Conservation (phyloP, 2,329 filamentous ascomycete genomes). For the Botrytis elliptica region DNA sequence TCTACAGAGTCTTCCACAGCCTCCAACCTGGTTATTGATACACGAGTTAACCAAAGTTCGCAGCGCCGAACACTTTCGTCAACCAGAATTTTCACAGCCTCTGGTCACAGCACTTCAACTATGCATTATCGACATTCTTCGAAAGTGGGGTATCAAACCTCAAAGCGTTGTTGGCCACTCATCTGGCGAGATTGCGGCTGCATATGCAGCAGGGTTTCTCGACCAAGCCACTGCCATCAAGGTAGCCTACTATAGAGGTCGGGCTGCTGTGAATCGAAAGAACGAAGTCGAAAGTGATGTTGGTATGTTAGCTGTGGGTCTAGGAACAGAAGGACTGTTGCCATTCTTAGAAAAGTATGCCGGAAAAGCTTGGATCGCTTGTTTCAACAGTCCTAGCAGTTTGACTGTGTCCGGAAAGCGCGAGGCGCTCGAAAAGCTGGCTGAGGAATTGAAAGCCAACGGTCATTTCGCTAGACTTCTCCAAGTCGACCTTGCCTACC, state of each 20-base stretch:
- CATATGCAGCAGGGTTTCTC: slow-evolving; percentile 43
- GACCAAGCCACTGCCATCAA: slow-evolving; percentile 25
- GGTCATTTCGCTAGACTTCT: slow-evolving; percentile 30
- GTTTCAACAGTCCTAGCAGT: slow-evolving; percentile 34
- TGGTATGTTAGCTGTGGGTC: slow-evolving; percentile 27
- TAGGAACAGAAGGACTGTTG: slow-evolving; percentile 21
- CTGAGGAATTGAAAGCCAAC: slow-evolving; percentile 24
- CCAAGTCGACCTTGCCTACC: slow-evolving; percentile 33
- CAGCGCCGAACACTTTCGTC: not conserved
- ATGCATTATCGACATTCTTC: slow-evolving; percentile 44
- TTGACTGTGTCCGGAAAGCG: slow-evolving; percentile 32
- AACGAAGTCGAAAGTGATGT: not conserved
- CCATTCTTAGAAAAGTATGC: slow-evolving; percentile 9
- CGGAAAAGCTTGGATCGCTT: slow-evolving; percentile 31
- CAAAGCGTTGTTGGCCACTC: slow-evolving; percentile 46
- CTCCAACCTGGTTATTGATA: slow-evolving; percentile 19
- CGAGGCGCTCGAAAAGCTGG: slow-evolving; percentile 17
- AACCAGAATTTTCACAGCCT: slow-evolving; percentile 38
- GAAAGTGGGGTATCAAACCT: slow-evolving; percentile 45
- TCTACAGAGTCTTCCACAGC: not conserved
- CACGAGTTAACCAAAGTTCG: not conserved
- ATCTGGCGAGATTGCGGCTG: slow-evolving; percentile 49
- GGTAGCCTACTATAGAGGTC: slow-evolving; percentile 25
- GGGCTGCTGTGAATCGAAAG: not conserved
- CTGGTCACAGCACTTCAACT: slow-evolving; percentile 49